phyloP scores from a whole-genome alignment of 1,284 basidiomycete genomes.

The Apiotrichum brassicae region DNA sequence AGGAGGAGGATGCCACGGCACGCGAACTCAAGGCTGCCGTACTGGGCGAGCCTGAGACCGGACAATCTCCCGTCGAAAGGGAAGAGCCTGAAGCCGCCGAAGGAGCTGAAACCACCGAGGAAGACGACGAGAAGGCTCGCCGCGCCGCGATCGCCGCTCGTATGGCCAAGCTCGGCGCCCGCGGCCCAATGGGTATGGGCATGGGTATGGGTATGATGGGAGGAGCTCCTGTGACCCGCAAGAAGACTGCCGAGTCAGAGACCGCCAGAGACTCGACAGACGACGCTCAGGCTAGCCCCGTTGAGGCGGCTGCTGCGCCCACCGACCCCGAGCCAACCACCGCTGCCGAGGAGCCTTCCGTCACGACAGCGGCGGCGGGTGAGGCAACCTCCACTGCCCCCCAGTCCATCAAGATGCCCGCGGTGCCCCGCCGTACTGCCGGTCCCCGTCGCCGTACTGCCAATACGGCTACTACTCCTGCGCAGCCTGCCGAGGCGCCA shows the following conservation, averaged over 20 bases:
- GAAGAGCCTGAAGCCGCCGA: not conserved
- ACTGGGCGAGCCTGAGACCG: not conserved
- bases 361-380: not conserved
- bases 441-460: slow-evolving; percentile 29
- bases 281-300: not conserved
- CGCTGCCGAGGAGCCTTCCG: not conserved
- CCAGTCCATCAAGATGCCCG: slow-evolving; percentile 35
- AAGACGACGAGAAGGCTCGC: slow-evolving; percentile 45
- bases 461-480: not conserved
- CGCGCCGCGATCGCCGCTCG: slow-evolving; percentile 49
- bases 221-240: slow-evolving; percentile 16
- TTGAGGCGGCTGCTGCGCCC: not conserved
- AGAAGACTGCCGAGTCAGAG: slow-evolving; percentile 12
- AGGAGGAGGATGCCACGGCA: slow-evolving; percentile 24
- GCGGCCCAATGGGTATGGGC: slow-evolving; percentile 47
- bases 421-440: slow-evolving; percentile 38
- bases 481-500: not conserved
- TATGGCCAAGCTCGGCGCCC: slow-evolving; percentile 49
- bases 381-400: slow-evolving; percentile 11
- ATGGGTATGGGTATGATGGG: slow-evolving; percentile 21
- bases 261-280: no score
- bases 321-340: slow-evolving; percentile 2
- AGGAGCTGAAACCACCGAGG: slow-evolving; percentile 44
- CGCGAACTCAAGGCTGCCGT: not conserved
- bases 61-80: no score